phyloP scores from a whole-genome alignment of 2,329 filamentous ascomycete species.

The Penicillium palitans region DNA sequence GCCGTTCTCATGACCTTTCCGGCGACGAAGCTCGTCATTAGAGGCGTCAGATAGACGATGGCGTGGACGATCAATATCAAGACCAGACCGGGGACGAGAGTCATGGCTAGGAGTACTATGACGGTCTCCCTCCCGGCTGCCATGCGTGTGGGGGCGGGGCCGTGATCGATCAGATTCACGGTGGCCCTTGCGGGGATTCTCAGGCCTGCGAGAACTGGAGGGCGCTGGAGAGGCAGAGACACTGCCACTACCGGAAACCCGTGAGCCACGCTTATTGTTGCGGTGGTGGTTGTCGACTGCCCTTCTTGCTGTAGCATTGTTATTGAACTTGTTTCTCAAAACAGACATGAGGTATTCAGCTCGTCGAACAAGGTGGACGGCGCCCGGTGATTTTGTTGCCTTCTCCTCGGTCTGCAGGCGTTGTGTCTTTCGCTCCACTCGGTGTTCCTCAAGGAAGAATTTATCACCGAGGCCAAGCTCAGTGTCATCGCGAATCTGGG shows the following conservation, averaged over 20 bases:
- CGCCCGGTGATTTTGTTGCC: conserved; percentile 79
- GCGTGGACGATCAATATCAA: conserved; percentile 36
- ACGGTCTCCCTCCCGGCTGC: conserved; percentile 46
- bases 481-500: conserved; percentile 85
- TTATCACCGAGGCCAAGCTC: conserved; percentile 86
- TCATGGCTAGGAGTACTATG: conserved; percentile 45
- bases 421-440: conserved; percentile 97
- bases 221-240: conserved; percentile 50
- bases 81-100: conserved; percentile 37
- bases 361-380: conserved; percentile 91
- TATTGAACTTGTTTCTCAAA: conserved; percentile 79
- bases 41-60: conserved; percentile 36
- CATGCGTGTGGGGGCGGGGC: conserved; percentile 44
- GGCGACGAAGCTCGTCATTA: conserved; percentile 38
- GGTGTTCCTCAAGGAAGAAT: conserved; percentile 94
- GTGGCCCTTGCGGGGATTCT: conserved; percentile 38
- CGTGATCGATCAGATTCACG: conserved; percentile 46
- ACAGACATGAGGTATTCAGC: conserved; percentile 96
- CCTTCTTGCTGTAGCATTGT: conserved; percentile 69
- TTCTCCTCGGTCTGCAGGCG: conserved; percentile 63
- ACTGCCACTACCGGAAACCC: conserved; percentile 38
- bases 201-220: conserved; percentile 28
- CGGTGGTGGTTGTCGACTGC: conserved; percentile 90
- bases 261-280: conserved; percentile 75
- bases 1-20: conserved; percentile 42